phyloP scores from a whole-genome alignment of 257 asterid species.

The Thymus mandschuricus region DNA sequence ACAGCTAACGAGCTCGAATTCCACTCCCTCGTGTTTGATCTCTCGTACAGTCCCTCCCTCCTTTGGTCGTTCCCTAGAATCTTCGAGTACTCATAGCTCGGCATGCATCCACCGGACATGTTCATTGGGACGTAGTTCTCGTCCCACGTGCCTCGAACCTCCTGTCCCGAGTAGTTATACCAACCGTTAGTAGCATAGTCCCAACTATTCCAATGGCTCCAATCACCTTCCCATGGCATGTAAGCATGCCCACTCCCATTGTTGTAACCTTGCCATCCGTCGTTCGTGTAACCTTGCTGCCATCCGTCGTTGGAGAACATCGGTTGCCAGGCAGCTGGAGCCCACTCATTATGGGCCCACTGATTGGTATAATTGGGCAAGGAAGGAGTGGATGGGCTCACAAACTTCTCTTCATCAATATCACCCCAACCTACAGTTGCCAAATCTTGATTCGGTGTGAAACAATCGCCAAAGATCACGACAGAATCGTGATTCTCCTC shows the following conservation, averaged over 20 bases:
- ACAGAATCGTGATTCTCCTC: conserved; percentile 42
- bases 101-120: conserved; percentile 21
- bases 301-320: conserved; percentile 31
- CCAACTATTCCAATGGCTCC: conserved; percentile 34
- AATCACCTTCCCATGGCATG: conserved; percentile 24
- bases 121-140: background rate
- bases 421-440: conserved; percentile 69
- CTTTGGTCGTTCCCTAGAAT: conserved; percentile 5
- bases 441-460: conserved; percentile 30
- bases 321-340: conserved; percentile 33
- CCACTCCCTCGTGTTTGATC: conserved; percentile 26
- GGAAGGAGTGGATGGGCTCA: background rate
- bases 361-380: background rate
- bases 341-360: conserved; percentile 15
- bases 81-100: conserved; percentile 22
- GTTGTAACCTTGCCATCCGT: conserved; percentile 21
- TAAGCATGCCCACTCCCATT: conserved; percentile 34
- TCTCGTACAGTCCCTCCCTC: conserved; percentile 20
- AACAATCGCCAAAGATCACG: conserved; percentile 46
- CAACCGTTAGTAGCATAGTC: background rate
- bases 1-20: conserved; percentile 12
- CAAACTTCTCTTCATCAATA: conserved; percentile 29
- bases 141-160: conserved; percentile 8
- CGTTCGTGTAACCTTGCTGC: conserved; percentile 33
- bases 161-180: background rate